phyloP scores from a whole-genome alignment of 768 basidiomycete genomes.

The Kwoniella dendrophila region DNA sequence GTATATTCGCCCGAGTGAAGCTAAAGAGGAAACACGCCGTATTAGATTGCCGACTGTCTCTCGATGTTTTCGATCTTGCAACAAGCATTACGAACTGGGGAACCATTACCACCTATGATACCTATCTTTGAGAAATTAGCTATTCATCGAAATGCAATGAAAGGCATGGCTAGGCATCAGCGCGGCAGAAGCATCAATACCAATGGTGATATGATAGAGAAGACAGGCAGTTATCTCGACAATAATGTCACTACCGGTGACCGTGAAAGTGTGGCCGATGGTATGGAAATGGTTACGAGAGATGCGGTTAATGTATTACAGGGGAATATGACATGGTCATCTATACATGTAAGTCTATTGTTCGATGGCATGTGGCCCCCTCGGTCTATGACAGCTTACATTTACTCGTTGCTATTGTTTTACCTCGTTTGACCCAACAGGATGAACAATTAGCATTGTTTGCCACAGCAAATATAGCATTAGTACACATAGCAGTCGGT shows the following conservation, averaged over 20 bases:
- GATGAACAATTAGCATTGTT: slow-evolving; percentile 51
- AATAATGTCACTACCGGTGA: too few species aligned
- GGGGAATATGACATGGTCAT: neutral
- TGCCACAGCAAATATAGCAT: slow-evolving; percentile 47
- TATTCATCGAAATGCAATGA: slow-evolving; percentile 26
- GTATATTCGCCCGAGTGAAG: neutral
- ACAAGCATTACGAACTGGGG: slow-evolving; percentile 37
- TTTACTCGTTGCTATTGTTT: too few species aligned
- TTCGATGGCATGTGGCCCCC: too few species aligned
- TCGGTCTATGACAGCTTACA: too few species aligned
- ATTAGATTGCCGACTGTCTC: slow-evolving; percentile 50
- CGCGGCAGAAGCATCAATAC: neutral
- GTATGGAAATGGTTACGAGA: slow-evolving; percentile 18
- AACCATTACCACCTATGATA: slow-evolving; percentile 44
- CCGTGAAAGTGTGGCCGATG: neutral
- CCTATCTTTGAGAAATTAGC: slow-evolving; percentile 49
- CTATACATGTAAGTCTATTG: neutral
- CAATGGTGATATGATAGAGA: too few species aligned
- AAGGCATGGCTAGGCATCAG: too few species aligned
- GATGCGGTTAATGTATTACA: slow-evolving; percentile 11
- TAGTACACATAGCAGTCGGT: slow-evolving; percentile 35
- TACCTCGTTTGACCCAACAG: too few species aligned
- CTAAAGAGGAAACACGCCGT: neutral
- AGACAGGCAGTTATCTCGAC: neutral
- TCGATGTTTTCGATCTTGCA: slow-evolving; percentile 46